A percentile compares a stretch with the other conserved stretches of the same genome.
phyloP scores from a whole-genome alignment of 352 stramenopile species.

The Pythium vanterpoolii region DNA sequence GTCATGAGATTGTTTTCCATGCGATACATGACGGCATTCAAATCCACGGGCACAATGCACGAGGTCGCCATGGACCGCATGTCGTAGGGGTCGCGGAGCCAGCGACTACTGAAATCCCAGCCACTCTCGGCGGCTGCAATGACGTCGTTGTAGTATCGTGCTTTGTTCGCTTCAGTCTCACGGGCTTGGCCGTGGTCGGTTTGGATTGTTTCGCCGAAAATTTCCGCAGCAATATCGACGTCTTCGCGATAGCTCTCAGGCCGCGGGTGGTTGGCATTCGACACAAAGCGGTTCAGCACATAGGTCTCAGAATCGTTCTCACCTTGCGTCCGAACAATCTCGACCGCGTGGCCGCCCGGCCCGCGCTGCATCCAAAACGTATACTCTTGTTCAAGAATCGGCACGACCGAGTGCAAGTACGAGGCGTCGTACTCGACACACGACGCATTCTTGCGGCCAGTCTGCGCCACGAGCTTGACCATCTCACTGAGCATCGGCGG shows the following conservation, averaged over 20 bases:
- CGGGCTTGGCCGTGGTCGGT: slow-evolving; percentile 32
- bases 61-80: slow-evolving; percentile 73
- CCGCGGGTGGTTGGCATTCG: slow-evolving; percentile 63
- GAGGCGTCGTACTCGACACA: slow-evolving; percentile 39
- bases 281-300: slow-evolving; percentile 81
- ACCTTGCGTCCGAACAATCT: slow-evolving; percentile 25
- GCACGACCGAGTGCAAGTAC: slow-evolving; percentile 51
- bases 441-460: slow-evolving; percentile 25
- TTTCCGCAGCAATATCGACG: slow-evolving; percentile 54
- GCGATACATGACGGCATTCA: slow-evolving; percentile 83
- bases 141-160: slow-evolving; percentile 80
- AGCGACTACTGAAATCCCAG: slow-evolving; percentile 90
- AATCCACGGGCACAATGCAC: slow-evolving; percentile 74
- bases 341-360: slow-evolving; percentile 53
- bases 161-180: slow-evolving; percentile 47
- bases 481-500: slow-evolving; percentile 89
- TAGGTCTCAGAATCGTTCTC: slow-evolving; percentile 16
- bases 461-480: slow-evolving; percentile 54
- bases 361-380: slow-evolving; percentile 82
- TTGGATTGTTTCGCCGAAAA: slow-evolving; percentile 43
- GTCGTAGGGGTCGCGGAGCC: slow-evolving; percentile 55
- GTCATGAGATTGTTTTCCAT: slow-evolving; percentile 72
- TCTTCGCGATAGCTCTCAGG: slow-evolving; percentile 89
- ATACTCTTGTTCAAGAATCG: slow-evolving; percentile 80
- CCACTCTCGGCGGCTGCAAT: slow-evolving; percentile 85